Percentiles rank a stretch among this genome's conserved stretches.
phyloP scores from a whole-genome alignment of 148 eudicot species.

The Rhododendron kiyosumense region DNA sequence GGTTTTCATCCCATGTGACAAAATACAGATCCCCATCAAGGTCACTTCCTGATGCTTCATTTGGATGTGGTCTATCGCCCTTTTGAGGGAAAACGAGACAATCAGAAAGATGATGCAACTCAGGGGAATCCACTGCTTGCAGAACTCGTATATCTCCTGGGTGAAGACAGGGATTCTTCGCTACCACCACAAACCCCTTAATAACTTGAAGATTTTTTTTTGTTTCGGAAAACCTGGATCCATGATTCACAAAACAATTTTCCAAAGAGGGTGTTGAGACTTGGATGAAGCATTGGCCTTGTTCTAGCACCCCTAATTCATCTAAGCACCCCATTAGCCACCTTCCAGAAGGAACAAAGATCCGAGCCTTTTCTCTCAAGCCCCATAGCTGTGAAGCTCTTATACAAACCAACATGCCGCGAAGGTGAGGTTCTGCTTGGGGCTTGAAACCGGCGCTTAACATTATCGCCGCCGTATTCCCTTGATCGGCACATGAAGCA shows the following conservation, averaged over 20 bases:
- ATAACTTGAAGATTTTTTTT: conserved; percentile 41
- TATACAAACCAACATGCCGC: conserved; percentile 74
- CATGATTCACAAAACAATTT: conserved; percentile 65
- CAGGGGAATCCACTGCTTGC: conserved; percentile 75
- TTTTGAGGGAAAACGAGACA: conserved; percentile 87
- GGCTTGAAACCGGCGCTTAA: conserved; percentile 81
- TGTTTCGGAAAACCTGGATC: conserved; percentile 49
- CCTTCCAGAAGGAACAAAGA: conserved; percentile 70
- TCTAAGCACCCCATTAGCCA: conserved; percentile 96
- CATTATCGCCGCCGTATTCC: conserved; percentile 87
- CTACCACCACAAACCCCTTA: conserved; percentile 61
- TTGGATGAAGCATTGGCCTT: conserved; percentile 83
- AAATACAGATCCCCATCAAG: conserved; percentile 91
- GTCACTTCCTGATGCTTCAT: conserved; percentile 97
- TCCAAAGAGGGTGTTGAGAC: conserved; percentile 66
- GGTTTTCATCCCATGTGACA: conserved; percentile 79
- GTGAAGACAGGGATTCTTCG: conserved; percentile 93
- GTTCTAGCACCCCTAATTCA: conserved; percentile 66
- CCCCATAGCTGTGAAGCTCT: conserved; percentile 78
- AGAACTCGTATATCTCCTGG: conserved; percentile 86
- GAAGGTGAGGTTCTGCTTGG: conserved; percentile 69
- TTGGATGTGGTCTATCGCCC: conserved; percentile 81
- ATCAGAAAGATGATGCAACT: conserved; percentile 64
- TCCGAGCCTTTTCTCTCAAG: conserved; percentile 70
- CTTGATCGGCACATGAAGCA: conserved; percentile 69